Evolutionary conservation across 257 asterid species (phyloP), one percentile per base, ranked within the genome.

Genomic region (Primulina eburnea): DNA sequence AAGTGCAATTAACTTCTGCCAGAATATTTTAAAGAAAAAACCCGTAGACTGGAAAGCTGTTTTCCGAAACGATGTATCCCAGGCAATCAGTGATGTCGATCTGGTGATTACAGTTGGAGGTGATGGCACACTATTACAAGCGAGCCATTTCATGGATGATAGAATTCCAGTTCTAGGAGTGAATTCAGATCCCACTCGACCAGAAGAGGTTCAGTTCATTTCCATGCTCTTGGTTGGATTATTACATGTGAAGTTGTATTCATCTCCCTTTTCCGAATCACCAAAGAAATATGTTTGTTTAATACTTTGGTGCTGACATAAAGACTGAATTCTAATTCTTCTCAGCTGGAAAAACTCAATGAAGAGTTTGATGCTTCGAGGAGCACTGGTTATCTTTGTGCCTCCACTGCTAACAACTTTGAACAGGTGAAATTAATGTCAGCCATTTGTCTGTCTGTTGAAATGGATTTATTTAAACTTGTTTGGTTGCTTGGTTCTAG

Each of bases 371-470:
- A 92, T 62, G 97, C 98, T 56, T 87, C 89, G 26, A 87, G 98
- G 89, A 92, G 98, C 85, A 90, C 96, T 18, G 97, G 97, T 73
- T 82, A 85, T 80, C 96, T 92, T 43, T 92, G 98, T 86, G 97
- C 95, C 29, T 93, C 95, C 65, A 90, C 96, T 43, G 73, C 79
- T 18, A 69, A 77, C 68, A 88, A 87, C 79, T 92, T 92, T 79
- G 97, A 92, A 77, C 86, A 84, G 78, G 98, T 92, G 64, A 80
- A 32, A n/a, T 17, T n/a, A 33, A 71, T 16, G 21, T 56, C 4
- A 56, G 71, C 30, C 40, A 21, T 57, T 72, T 69, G 40, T 62
- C 35, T 56, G 62, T 32, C 18, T 70, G 34, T 29, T 26, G 57
- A 40, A 62, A 8, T 68, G 55, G 47, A 56, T 17, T 57, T 20